These are phyloP conservation scores for Zelonia costaricensis DNA, from an alignment of 208 protist species.

Conservation along the genomic window DNA sequence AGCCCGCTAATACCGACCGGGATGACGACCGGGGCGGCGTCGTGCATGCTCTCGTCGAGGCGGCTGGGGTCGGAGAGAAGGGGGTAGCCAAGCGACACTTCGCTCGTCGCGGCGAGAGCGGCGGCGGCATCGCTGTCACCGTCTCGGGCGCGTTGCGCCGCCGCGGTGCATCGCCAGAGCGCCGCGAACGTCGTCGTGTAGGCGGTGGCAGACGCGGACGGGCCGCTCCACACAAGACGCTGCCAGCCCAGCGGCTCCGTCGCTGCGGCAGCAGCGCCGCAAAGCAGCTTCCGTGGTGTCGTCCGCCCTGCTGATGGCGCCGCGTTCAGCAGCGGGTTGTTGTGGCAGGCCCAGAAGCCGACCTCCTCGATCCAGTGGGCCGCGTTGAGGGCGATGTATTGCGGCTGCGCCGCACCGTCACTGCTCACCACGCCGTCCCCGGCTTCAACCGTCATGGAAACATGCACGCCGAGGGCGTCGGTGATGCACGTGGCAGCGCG, in stretches of 20 bases:
- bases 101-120: conserved; percentile 1
- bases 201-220: conserved; percentile 1
- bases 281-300: neutral
- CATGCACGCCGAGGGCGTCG: conserved; percentile 39
- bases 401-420: neutral
- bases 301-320: neutral
- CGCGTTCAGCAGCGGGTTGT: conserved; percentile 51
- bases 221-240: neutral
- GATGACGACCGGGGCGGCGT: conserved; percentile 8
- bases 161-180: conserved; percentile 13
- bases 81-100: conserved; percentile 29
- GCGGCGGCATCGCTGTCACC: neutral
- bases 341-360: conserved; percentile 75
- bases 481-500: conserved; percentile 31
- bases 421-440: neutral
- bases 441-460: conserved; percentile 36
- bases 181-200: conserved; percentile 15
- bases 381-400: conserved; percentile 49
- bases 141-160: neutral
- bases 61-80: neutral
- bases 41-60: neutral
- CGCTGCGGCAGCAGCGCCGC: neutral
- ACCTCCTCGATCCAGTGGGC: conserved; percentile 82
- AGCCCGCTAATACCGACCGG: conserved; percentile 67
- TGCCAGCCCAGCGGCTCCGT: neutral